Evolutionary conservation across 2,329 filamentous ascomycete genomes (phyloP).

Genomic region (Calonectria pseudoreteaudii): DNA sequence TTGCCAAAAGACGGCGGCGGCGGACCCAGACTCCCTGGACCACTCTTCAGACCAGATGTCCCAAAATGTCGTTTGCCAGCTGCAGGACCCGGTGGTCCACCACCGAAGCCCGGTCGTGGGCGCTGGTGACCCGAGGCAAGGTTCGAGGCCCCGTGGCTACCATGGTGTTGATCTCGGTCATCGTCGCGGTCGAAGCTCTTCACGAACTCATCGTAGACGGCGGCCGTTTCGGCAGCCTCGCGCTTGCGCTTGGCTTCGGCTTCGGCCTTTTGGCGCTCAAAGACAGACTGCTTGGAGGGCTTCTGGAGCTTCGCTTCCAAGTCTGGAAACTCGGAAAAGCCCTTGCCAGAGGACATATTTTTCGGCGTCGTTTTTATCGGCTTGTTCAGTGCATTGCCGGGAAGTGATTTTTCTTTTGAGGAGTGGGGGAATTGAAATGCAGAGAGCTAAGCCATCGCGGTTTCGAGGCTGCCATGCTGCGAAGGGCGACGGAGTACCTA

Average conservation of each 20-base stretch:
- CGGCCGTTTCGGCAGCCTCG: constrained; percentile 88
- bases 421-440: background rate
- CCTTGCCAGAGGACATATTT: constrained; percentile 62
- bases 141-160: constrained; percentile 16
- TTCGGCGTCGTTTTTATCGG: background rate
- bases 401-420: background rate
- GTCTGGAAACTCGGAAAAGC: constrained; percentile 73
- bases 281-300: constrained; percentile 84
- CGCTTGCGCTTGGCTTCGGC: constrained; percentile 87
- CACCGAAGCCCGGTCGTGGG: constrained; percentile 44
- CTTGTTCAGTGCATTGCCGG: constrained; percentile 28
- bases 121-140: constrained; percentile 31
- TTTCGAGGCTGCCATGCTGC: constrained; percentile 22
- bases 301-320: constrained; percentile 83
- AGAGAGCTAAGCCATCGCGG: constrained; percentile 29
- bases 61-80: constrained; percentile 74
- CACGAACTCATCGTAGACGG: constrained; percentile 88
- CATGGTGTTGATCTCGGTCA: constrained; percentile 53
- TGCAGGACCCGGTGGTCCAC: constrained; percentile 39
- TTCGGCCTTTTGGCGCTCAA: constrained; percentile 89
- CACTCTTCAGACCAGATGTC: constrained; percentile 66
- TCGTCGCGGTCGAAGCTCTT: constrained; percentile 79
- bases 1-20: constrained; percentile 61
- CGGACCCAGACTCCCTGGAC: constrained; percentile 72
- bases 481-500: constrained; percentile 7